Conservation (phyloP, 2,329 filamentous ascomycete species). For the Hypoxylon sp. region DNA sequence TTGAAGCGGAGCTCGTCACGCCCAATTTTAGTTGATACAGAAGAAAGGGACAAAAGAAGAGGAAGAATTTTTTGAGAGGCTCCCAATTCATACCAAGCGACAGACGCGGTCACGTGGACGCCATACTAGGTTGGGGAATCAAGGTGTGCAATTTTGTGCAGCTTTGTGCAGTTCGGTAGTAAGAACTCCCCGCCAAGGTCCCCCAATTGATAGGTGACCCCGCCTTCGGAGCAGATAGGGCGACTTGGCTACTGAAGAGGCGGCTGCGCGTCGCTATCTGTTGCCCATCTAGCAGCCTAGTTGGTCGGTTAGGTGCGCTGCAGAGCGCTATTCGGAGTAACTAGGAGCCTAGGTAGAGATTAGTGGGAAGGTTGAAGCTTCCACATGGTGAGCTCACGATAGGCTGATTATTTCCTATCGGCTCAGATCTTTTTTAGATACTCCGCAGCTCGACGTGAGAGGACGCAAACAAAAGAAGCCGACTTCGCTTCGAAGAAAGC, state of each 20-base stretch:
- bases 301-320: slow-evolving; percentile 4
- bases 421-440: slow-evolving; percentile 20
- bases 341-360: slow-evolving; percentile 9
- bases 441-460: slow-evolving; percentile 13
- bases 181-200: slow-evolving; percentile 16
- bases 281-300: slow-evolving; percentile 1
- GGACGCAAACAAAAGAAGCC: slow-evolving; percentile 24
- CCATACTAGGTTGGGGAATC: slow-evolving; percentile 15
- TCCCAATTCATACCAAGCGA: slow-evolving; percentile 22
- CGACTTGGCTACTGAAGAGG: not conserved
- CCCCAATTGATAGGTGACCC: slow-evolving; percentile 17
- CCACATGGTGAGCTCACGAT: slow-evolving; percentile 40
- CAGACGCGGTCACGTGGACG: slow-evolving; percentile 34
- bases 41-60: slow-evolving; percentile 60
- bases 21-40: slow-evolving; percentile 82
- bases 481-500: slow-evolving; percentile 27
- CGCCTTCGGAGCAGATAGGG: slow-evolving; percentile 37
- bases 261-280: not conserved
- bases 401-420: slow-evolving; percentile 34
- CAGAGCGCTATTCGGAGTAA: slow-evolving; percentile 17
- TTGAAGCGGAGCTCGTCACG: slow-evolving; percentile 78
- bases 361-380: slow-evolving; percentile 27
- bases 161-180: not conserved
- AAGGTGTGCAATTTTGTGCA: slow-evolving; percentile 4
- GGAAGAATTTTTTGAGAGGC: slow-evolving; percentile 34